These are phyloP conservation scores for Penicillium soppii DNA, from an alignment of 495 filamentous ascomycete species.

Conservation along the genomic window DNA sequence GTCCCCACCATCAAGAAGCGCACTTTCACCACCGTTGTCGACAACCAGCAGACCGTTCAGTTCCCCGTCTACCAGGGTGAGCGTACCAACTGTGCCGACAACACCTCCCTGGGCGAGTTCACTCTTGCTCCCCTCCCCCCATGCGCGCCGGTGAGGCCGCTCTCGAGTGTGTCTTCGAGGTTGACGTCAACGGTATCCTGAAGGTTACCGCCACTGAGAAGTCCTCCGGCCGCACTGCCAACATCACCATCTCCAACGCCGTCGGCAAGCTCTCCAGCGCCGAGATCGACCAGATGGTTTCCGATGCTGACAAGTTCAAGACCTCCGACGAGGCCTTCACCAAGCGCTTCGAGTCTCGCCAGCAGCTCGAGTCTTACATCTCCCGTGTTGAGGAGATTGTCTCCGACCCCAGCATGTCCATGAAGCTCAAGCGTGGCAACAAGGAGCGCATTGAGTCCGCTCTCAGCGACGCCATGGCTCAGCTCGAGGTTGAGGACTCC, in stretches of 20 bases:
- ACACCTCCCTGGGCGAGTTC: conserved; percentile 98
- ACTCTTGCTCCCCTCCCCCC: conserved; percentile 94
- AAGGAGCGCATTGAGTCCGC: conserved; percentile 99
- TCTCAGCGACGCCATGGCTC: conserved; percentile 80
- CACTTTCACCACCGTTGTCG: conserved; percentile 96
- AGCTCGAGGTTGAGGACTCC: conserved; percentile 85
- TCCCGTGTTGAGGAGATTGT: conserved; percentile 98
- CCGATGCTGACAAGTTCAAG: conserved; percentile 98
- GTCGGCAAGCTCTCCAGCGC: conserved; percentile 94
- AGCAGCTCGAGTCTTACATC: conserved; percentile 99
- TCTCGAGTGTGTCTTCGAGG: conserved; percentile 97
- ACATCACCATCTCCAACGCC: conserved; percentile 99
- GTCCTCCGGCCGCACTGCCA: conserved; percentile 94
- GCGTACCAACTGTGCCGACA: conserved; percentile 99
- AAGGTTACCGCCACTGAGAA: conserved; percentile 99
- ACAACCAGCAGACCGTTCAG: conserved; percentile 95
- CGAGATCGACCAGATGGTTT: conserved; percentile 98
- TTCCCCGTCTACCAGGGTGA: conserved; percentile 99
- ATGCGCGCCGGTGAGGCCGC: conserved; percentile 99
- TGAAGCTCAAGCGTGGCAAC: conserved; percentile 97
- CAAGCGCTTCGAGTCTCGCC: conserved; percentile 97
- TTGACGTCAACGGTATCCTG: conserved; percentile 99
- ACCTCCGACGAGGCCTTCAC: conserved; percentile 94
- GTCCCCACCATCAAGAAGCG: conserved; percentile 92
- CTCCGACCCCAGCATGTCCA: conserved; percentile 89